These are phyloP conservation scores for Naumovozyma castellii DNA, from an alignment of 805 yeast genomes.

Conservation along the genomic window DNA sequence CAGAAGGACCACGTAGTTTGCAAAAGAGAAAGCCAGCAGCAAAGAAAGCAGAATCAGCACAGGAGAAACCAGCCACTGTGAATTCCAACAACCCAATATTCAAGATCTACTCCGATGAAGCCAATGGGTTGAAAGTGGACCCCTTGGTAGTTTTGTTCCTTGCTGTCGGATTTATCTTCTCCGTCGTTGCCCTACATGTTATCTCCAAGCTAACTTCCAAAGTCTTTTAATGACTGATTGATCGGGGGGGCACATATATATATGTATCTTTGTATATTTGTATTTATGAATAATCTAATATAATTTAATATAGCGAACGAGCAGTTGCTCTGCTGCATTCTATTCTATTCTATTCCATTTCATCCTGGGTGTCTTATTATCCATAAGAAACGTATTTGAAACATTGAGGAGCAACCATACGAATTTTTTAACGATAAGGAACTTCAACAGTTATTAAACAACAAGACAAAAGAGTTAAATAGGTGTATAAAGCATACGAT, in stretches of 20 bases:
- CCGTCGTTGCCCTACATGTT: slow-evolving; percentile 85
- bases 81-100: slow-evolving; percentile 86
- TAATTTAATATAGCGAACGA: neutral
- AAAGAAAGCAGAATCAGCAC: slow-evolving; percentile 34
- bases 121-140: slow-evolving; percentile 84
- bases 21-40: slow-evolving; percentile 64
- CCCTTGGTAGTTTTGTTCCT: slow-evolving; percentile 89
- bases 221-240: slow-evolving; percentile 35
- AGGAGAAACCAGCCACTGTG: slow-evolving; percentile 49
- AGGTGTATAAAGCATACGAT: neutral
- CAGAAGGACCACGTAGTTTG: slow-evolving; percentile 74
- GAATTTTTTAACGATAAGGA: too few species aligned
- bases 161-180: slow-evolving; percentile 90
- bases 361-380: too few species aligned
- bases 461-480: too few species aligned
- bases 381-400: too few species aligned
- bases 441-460: too few species aligned
- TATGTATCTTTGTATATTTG: too few species aligned
- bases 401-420: too few species aligned
- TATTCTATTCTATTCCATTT: too few species aligned
- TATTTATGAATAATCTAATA: neutral
- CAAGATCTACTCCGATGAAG: slow-evolving; percentile 92
- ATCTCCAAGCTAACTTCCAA: slow-evolving; percentile 84
- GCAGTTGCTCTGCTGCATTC: neutral
- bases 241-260: neutral